Percentiles rank a stretch among this genome's conserved stretches.
phyloP scores from a whole-genome alignment of 2,329 filamentous ascomycete genomes.

The Xylariaceae sp. region DNA sequence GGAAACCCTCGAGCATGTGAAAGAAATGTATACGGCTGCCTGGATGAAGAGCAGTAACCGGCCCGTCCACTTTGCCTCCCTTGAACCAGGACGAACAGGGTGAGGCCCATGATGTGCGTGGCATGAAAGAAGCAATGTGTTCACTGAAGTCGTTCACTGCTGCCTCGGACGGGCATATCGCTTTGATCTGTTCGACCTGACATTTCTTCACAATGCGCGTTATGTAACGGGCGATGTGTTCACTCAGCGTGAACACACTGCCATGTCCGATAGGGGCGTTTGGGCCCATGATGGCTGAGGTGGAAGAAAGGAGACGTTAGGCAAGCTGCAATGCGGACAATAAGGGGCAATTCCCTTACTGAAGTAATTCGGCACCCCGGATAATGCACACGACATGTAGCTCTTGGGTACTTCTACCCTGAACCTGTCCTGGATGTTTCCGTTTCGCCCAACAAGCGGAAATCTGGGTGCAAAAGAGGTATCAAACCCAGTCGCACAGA shows the following conservation, averaged over 20 bases:
- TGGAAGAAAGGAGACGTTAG: slow-evolving; percentile 3
- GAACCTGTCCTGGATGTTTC: slow-evolving; percentile 48
- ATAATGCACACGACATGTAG: slow-evolving; percentile 50
- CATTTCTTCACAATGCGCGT: slow-evolving; percentile 43
- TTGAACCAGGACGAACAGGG: slow-evolving; percentile 49
- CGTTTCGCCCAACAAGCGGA: slow-evolving; percentile 43
- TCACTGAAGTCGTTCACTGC: slow-evolving; percentile 47
- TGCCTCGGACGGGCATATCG: slow-evolving; percentile 39
- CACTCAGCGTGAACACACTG: slow-evolving; percentile 45
- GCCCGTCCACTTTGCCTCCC: slow-evolving; percentile 36
- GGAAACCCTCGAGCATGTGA: slow-evolving; percentile 45
- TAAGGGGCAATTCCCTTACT: slow-evolving; percentile 32
- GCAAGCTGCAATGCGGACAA: neutral
- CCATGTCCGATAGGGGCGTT: slow-evolving; percentile 47
- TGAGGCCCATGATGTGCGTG: slow-evolving; percentile 45
- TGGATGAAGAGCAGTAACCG: slow-evolving; percentile 46
- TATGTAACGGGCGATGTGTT: slow-evolving; percentile 49
- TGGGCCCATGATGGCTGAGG: slow-evolving; percentile 48
- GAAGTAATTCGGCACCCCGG: slow-evolving; percentile 51
- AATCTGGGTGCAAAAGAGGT: slow-evolving; percentile 48
- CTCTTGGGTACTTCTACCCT: slow-evolving; percentile 38
- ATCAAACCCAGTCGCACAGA: slow-evolving; percentile 55
- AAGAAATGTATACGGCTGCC: slow-evolving; percentile 48
- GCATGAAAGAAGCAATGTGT: slow-evolving; percentile 47
- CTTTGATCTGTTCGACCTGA: slow-evolving; percentile 45